Base-by-base conservation (phyloP, 1,139 yeast genomes). In the Pichia sp. region DNA sequence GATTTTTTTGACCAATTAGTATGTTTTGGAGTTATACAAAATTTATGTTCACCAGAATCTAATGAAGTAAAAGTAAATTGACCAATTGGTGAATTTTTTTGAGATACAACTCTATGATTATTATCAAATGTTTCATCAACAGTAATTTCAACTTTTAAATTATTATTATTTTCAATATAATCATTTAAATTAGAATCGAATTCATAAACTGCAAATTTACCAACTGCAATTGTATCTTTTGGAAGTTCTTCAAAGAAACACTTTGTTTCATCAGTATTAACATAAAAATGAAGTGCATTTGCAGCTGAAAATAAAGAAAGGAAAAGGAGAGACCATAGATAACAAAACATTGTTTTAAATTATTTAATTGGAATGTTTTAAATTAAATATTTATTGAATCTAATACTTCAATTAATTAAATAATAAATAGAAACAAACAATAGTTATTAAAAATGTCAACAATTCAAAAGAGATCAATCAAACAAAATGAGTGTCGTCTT, bases 51-150 rank as follows among this genome's bases (percentile, higher is more conserved):
- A 27, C 87, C 87, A 1, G 76, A 65, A 34, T 76, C 84, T 39
- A 79, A 59, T 0, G 85, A 78, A 18, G 80, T 77, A 64, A 80
- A 81, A 0, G 82, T 75, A 58, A 81, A 81, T 53, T 78, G 81
- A 7, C 85, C 82, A 7, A 65, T 63, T 11, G 78, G 66, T 1
- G 71, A 55, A 28, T 75, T 76, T 58, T 71, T 73, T 57, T 79
- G 84, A 39, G 74, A 73, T 18, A 80, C 77, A 28, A 81, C 83
- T 46, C 77, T 66, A 57, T 79, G 81, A 56, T 79, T 72, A 49
- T 72, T 69, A 57, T 78, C 81, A 55, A 80, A 80, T 0, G 77
- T 73, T 61, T 80, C 82, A 49, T 75, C 80, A 25, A 81, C 76
- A 0, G 79, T 68, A 42, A 74, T 64, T 33, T 64, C 67, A 32